These are phyloP conservation scores for Elongisporangium prolatum DNA, from an alignment of 352 stramenopile species.

Conservation along the genomic window DNA sequence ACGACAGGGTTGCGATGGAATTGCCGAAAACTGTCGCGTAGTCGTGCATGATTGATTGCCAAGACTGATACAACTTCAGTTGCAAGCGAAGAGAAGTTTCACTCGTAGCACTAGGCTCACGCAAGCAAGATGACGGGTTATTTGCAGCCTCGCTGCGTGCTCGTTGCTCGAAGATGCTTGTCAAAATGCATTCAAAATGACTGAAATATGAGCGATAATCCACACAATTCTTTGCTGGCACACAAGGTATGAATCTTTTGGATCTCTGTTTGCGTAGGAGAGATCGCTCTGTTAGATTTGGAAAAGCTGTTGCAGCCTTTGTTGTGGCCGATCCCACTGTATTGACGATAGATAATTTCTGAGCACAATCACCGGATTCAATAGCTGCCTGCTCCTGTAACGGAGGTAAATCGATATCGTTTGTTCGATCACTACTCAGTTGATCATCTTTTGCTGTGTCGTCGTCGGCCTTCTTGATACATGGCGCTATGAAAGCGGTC, in stretches of 20 bases:
- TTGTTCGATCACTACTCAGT: not conserved
- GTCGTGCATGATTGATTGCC: slow-evolving; percentile 83
- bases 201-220: slow-evolving; percentile 62
- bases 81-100: slow-evolving; percentile 60
- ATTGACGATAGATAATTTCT: not conserved
- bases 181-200: slow-evolving; percentile 77
- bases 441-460: not conserved
- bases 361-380: slow-evolving; percentile 1
- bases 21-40: slow-evolving; percentile 78
- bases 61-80: slow-evolving; percentile 77
- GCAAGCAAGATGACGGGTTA: slow-evolving; percentile 15
- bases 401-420: slow-evolving; percentile 1
- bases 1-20: slow-evolving; percentile 25
- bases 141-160: slow-evolving; percentile 7
- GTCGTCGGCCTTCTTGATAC: not conserved
- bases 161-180: slow-evolving; percentile 60
- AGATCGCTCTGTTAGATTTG: not conserved
- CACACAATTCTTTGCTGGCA: slow-evolving; percentile 16
- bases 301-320: not conserved
- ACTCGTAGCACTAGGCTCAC: slow-evolving; percentile 7
- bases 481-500: not conserved
- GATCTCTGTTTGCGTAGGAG: not conserved
- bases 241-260: slow-evolving; percentile 6
- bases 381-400: not conserved
- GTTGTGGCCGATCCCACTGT: not conserved